Base-by-base conservation (phyloP, 2,329 filamentous ascomycete species). In the Chrysosporium queenslandicum region DNA sequence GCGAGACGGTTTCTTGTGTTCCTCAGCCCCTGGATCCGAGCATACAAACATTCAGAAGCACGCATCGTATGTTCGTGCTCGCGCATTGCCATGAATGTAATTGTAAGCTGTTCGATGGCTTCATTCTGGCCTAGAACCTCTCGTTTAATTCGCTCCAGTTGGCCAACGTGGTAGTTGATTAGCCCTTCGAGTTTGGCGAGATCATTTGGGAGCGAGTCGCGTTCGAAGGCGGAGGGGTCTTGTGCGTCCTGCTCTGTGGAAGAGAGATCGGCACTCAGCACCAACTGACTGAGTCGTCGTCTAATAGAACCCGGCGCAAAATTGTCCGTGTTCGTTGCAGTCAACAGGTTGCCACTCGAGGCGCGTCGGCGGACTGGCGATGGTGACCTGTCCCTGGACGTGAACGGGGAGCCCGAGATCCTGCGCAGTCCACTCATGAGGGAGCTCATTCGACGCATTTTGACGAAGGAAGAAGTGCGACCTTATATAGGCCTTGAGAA, bases 111-210 rank as follows among this genome's bases (percentile, higher is more conserved):
- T 4, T 52, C 55, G 36, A 59, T 53, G 5, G 52, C 50, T 9
- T 47, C 42, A 37, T 58, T 58, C 18, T 56, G 47, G 29, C 56
- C 48, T 18, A 58, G 58, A 18, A 58, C 52, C 53, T 66, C 62
- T 37, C 58, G 57, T 45, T 59, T 58, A 21, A 65, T 53, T 41
- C 62, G 50, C 29, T 61, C 58, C 18, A 63, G 56, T 48, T 66
- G 63, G 39, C 57, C 50, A 11, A 63, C 55, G 46, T 63, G 61
- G 47, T 61, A 60, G 51, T 64, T 64, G 37, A 62, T 41, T 18
- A 59, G 52, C 16, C 56, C 60, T 30, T 64, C 61, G 12, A 64
- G 57, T 21, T 53, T 57, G 20, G 37, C 30, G 16, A 48, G 39
- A 32, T 60, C 58, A 4, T 56, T n/a, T 5, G 60, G 59, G 2